Percentiles rank a stretch among this genome's conserved stretches.
These are phyloP conservation scores for Abelmoschus esculentus DNA, from an alignment of 345 rosid species.

Conservation along the genomic window DNA sequence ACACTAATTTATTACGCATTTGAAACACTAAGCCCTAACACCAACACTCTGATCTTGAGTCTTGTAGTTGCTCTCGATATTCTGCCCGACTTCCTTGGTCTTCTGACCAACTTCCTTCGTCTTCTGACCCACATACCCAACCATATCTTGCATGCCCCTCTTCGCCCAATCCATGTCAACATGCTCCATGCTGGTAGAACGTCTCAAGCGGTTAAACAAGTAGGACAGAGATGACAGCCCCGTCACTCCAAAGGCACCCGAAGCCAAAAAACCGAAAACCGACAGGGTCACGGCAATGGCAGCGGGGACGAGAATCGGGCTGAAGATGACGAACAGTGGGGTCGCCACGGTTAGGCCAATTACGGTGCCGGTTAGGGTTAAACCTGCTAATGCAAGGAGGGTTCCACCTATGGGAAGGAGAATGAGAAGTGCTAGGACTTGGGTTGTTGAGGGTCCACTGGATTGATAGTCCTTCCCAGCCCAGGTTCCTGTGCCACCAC, in stretches of 20 bases:
- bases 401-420: conserved; percentile 50
- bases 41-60: conserved; percentile 28
- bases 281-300: conserved; percentile 27
- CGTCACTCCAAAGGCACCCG: conserved; percentile 66
- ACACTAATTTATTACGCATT: background rate
- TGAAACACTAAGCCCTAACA: background rate
- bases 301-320: conserved; percentile 77
- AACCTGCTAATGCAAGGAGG: conserved; percentile 57
- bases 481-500: background rate
- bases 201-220: conserved; percentile 35
- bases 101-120: conserved; percentile 44
- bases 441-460: conserved; percentile 37
- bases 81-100: conserved; percentile 18
- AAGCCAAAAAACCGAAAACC: conserved; percentile 46
- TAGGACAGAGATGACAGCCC: conserved; percentile 47
- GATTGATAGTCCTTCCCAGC: background rate
- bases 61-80: conserved; percentile 29
- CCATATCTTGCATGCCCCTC: conserved; percentile 35
- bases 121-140: conserved; percentile 51
- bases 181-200: conserved; percentile 27
- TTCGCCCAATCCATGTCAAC: conserved; percentile 30
- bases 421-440: conserved; percentile 43
- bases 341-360: conserved; percentile 52
- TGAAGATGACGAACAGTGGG: conserved; percentile 59
- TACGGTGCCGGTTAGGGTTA: conserved; percentile 50